Base-by-base conservation (phyloP, 2,329 filamentous ascomycete genomes). In the Dryadomyces quercus-mongolicae region DNA sequence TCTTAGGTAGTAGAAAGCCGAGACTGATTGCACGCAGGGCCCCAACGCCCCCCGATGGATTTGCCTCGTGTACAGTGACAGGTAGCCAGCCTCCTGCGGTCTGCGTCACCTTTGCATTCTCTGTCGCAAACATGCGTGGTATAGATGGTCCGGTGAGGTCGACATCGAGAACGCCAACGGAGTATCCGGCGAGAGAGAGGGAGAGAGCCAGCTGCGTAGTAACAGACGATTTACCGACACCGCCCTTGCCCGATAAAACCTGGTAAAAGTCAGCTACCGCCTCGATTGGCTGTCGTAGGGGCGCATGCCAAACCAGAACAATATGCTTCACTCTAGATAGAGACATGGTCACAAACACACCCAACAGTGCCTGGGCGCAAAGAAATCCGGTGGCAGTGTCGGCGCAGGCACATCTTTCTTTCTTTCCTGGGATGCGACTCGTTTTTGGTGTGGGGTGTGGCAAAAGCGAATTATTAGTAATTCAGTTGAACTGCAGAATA, bases 131-230 rank as follows among this genome's bases (percentile, higher is more conserved):
- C 71, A 98, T 89, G 52, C 91, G 88, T 22, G 93, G 93, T 65
- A 98, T 97, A 16, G 91, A 96, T 16, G 93, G 93, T 0, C 93
- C 93, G 1, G 93, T 98, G 18, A 98, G 80, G 67, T 98, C 93
- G 66, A 97, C 85, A 67, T 98, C 93, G 61, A 98, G 86, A 31
- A 98, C 90, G 53, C 93, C 93, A 46, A 97, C 92, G 0, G 88
- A 90, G 67, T 92, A 81, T 55, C 92, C 92, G 59, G 88, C 81
- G 1, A 93, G 78, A 2, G 89, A 85, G 36, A 98, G 82, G 0
- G 91, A 90, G 42, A 98, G 80, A 9, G 93, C 93, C 16, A 98
- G 83, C 68, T 98, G 93, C 1, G 92, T 94, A 0, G 93, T 97
- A n/a, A 96, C 84, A 52, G 90, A 95, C 46, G 92, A 97, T 75